Evolutionary conservation across 306 rosid genomes (phyloP), one percentile per base, ranked within the genome.

Genomic region (Cajanus cajan): DNA sequence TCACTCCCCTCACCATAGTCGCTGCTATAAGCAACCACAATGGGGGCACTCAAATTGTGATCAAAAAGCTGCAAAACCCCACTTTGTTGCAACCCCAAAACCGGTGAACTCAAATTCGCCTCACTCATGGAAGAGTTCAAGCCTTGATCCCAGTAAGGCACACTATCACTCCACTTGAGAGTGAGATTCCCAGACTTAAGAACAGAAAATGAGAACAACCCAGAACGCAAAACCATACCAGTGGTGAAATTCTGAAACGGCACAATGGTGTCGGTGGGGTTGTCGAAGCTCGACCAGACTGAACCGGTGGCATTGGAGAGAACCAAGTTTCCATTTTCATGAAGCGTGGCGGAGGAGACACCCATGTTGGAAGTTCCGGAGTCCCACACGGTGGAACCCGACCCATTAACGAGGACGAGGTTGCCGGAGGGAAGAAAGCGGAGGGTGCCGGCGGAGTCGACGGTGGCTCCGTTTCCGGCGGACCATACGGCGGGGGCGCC

Each of bases 201-300:
- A 63, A 93, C 70, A 0, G 24, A 24, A 71, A 91, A 84, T 0
- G 94, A 88, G 71, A 87, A 93, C 31, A n/a, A 18, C 36, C 94
- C 94, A 68, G 89, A 89, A 71, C 83, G 87, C 78, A 93, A 74
- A 79, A 81, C 77, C 84, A 84, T 87, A 25, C 76, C 62, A 10
- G 67, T 43, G 0, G 89, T 85, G 86, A 93, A 86, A 10, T 82
- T 90, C 80, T 87, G 93, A 45, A 63, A 18, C 12, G 92, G 92
- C 57, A 89, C 84, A 40, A 90, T 68, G 16, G 92, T 81, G 19
- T 91, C 93, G 24, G 88, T 88, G 11, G 95, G 95, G 65, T 88
- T 43, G 14, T 88, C 87, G 77, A 93, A 93, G 74, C 90, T 84
- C 4, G 97, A 91, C 98, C 97, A 93, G 28, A 93, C 89, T 0